A percentile compares a stretch with the other conserved stretches of the same genome.
These are phyloP conservation scores for Saccharomycopsis olivae DNA, from an alignment of 805 yeast species.

Conservation along the genomic window DNA sequence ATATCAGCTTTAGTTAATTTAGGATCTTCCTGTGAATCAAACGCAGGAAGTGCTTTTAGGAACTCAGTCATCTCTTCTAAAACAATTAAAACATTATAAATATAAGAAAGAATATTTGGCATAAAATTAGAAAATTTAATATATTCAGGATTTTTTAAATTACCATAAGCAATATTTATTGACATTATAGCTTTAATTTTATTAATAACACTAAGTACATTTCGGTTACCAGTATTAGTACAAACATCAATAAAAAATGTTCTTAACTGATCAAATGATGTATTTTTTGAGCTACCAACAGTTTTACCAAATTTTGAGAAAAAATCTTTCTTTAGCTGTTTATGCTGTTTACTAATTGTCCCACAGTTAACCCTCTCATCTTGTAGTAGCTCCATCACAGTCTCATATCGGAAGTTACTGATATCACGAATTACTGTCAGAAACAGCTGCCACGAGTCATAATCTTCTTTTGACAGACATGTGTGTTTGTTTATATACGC, in stretches of 20 bases:
- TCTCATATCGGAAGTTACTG: no score
- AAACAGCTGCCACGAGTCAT: no score
- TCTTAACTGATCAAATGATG: slow-evolving; percentile 1
- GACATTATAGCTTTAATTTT: neutral
- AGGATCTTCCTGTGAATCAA: neutral
- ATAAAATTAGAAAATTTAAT: neutral
- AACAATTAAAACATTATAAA: slow-evolving; percentile 4
- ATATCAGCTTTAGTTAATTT: neutral
- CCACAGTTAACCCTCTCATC: neutral
- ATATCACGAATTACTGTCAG: no score
- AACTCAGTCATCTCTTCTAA: neutral
- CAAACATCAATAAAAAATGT: neutral
- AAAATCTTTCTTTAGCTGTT: neutral
- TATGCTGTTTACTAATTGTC: neutral
- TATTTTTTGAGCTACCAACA: neutral
- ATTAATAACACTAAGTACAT: neutral
- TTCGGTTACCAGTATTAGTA: neutral
- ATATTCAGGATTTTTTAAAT: neutral
- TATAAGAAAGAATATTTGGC: slow-evolving; percentile 1
- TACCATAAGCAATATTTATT: neutral
- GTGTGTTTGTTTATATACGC: no score
- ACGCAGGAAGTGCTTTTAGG: neutral
- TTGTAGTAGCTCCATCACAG: no score
- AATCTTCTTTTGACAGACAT: no score
- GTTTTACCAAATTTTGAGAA: slow-evolving; percentile 1